A percentile compares a stretch with the other conserved stretches of the same genome.
These are phyloP conservation scores for Biancaea sappan DNA, from an alignment of 306 rosid genomes.

Conservation along the genomic window DNA sequence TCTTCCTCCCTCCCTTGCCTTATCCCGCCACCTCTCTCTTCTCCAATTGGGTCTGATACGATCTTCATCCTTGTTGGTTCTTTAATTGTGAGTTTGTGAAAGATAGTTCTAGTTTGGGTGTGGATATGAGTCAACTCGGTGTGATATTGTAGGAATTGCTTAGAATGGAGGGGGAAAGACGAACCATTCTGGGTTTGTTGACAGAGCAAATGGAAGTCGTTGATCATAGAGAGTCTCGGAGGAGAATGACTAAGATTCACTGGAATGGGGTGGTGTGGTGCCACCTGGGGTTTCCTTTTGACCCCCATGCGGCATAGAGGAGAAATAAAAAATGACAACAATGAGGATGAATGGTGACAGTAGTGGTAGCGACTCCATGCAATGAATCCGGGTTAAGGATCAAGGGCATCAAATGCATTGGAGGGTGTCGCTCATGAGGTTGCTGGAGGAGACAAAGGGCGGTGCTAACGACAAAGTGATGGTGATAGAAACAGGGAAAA, in stretches of 20 bases:
- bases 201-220: constrained; percentile 71
- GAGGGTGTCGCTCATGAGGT: constrained; percentile 83
- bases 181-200: constrained; percentile 70
- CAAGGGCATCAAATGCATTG: constrained; percentile 49
- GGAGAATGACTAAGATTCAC: constrained; percentile 74
- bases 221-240: constrained; percentile 44
- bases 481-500: no score
- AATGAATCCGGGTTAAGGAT: constrained; percentile 39
- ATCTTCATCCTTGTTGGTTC: no score
- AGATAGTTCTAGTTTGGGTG: not conserved
- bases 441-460: constrained; percentile 73
- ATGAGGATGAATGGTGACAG: constrained; percentile 11
- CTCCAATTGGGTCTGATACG: no score
- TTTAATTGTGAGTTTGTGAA: not conserved
- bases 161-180: constrained; percentile 53
- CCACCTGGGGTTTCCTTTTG: constrained; percentile 68
- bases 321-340: no score
- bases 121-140: constrained; percentile 79
- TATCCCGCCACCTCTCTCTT: no score
- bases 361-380: constrained; percentile 12
- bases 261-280: constrained; percentile 85
- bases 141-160: constrained; percentile 72
- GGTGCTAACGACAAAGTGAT: constrained; percentile 24
- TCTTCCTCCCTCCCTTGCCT: no score
- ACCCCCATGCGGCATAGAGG: constrained; percentile 28